A percentile compares a stretch with the other conserved stretches of the same genome.
These are phyloP conservation scores for Botrytis fabae DNA, from an alignment of 2,329 filamentous ascomycete genomes.

Conservation along the genomic window DNA sequence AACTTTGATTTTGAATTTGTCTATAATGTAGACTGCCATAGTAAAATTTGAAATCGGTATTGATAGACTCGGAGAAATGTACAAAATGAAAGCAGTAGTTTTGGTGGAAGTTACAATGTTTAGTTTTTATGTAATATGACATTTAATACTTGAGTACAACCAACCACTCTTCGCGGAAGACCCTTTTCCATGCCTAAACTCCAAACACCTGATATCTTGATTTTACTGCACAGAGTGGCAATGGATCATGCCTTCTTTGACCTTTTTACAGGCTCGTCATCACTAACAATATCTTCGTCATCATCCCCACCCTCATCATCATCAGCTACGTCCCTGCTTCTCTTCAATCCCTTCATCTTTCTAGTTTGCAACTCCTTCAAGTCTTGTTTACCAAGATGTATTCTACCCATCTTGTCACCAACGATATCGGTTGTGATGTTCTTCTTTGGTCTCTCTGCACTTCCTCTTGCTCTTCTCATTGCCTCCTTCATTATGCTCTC, in stretches of 20 bases:
- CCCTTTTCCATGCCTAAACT: slow-evolving; percentile 25
- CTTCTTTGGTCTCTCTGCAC: slow-evolving; percentile 85
- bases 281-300: slow-evolving; percentile 48
- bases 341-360: slow-evolving; percentile 99
- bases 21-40: background rate
- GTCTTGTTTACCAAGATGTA: slow-evolving; percentile 90
- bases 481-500: slow-evolving; percentile 82
- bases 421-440: slow-evolving; percentile 89
- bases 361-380: slow-evolving; percentile 84
- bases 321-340: slow-evolving; percentile 64
- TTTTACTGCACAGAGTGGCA: slow-evolving; percentile 26
- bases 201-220: slow-evolving; percentile 31
- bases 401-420: slow-evolving; percentile 93
- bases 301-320: slow-evolving; percentile 53
- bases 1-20: background rate
- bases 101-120: slow-evolving; percentile 10
- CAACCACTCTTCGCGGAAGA: background rate
- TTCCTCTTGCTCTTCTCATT: slow-evolving; percentile 77
- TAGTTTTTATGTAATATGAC: background rate
- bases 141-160: slow-evolving; percentile 12
- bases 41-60: background rate
- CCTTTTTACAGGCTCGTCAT: slow-evolving; percentile 40
- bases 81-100: background rate
- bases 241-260: slow-evolving; percentile 33
- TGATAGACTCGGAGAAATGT: background rate